Conservation (phyloP, 2,329 filamentous ascomycete species). For the Rutstroemia sp. region DNA sequence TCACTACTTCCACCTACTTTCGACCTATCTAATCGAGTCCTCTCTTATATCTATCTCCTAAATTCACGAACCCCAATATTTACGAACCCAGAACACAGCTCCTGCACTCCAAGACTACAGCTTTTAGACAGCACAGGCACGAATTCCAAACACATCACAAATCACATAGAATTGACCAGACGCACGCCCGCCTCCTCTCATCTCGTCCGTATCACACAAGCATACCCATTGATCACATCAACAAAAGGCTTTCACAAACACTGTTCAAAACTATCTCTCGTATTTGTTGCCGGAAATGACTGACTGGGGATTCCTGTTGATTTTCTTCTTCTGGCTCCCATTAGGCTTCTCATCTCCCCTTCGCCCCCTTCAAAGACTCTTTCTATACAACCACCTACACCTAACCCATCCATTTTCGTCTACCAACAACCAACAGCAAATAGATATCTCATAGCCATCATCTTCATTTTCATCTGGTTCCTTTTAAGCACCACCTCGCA, state of each 20-base stretch:
- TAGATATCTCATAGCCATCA: constrained; percentile 14
- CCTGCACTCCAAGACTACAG: no score
- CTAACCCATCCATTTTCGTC: constrained; percentile 4
- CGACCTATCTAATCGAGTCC: no score
- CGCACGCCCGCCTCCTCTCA: background rate
- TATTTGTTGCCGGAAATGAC: constrained; percentile 8
- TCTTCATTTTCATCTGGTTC: constrained; percentile 10
- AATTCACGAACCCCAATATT: no score
- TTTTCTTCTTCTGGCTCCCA: background rate
- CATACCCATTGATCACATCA: background rate
- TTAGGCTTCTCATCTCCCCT: background rate
- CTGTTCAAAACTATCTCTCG: constrained; percentile 9
- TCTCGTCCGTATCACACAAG: background rate
- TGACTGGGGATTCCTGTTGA: background rate
- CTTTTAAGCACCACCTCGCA: background rate
- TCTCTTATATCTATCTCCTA: no score
- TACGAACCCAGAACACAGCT: no score
- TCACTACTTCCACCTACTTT: no score
- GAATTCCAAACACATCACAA: background rate
- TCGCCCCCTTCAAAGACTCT: background rate
- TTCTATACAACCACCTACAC: constrained; percentile 4
- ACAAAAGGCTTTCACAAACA: background rate
- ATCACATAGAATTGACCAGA: no score
- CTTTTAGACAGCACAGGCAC: no score
- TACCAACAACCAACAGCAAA: constrained; percentile 11